A percentile compares a stretch with the other conserved stretches of the same genome.
Conservation (phyloP, 331 rosid species). For the Quercus phellos region DNA sequence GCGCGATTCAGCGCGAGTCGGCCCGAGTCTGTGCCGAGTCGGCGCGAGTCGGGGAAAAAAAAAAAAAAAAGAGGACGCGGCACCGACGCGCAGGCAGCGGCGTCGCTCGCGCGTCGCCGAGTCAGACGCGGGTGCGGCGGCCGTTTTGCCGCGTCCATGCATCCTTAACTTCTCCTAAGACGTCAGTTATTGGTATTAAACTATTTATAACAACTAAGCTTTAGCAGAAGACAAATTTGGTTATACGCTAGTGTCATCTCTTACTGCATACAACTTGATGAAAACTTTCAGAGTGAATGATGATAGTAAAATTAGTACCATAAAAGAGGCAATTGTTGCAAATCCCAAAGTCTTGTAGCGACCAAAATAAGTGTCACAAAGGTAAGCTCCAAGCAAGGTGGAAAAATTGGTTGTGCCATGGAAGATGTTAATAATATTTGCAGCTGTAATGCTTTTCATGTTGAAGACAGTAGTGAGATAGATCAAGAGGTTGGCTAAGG, state of each 20-base stretch:
- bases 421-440: slow-evolving; percentile 64
- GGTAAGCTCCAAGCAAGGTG: slow-evolving; percentile 74
- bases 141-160: no score
- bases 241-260: not conserved
- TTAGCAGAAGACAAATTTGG: not conserved
- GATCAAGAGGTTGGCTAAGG: slow-evolving; percentile 66
- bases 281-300: not conserved
- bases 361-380: slow-evolving; percentile 78
- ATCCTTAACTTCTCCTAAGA: not conserved
- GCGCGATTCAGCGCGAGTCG: no score
- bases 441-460: slow-evolving; percentile 61
- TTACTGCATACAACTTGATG: not conserved
- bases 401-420: slow-evolving; percentile 62
- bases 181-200: not conserved
- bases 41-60: no score
- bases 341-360: slow-evolving; percentile 84
- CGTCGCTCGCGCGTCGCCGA: no score
- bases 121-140: no score
- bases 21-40: no score
- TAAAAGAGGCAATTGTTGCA: slow-evolving; percentile 60
- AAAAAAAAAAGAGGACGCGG: no score
- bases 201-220: not conserved
- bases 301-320: slow-evolving; percentile 41
- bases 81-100: no score
- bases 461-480: slow-evolving; percentile 72